A percentile compares a stretch with the other conserved stretches of the same genome.
phyloP scores from a whole-genome alignment of 306 rosid genomes.

The Gleditsia sinensis region DNA sequence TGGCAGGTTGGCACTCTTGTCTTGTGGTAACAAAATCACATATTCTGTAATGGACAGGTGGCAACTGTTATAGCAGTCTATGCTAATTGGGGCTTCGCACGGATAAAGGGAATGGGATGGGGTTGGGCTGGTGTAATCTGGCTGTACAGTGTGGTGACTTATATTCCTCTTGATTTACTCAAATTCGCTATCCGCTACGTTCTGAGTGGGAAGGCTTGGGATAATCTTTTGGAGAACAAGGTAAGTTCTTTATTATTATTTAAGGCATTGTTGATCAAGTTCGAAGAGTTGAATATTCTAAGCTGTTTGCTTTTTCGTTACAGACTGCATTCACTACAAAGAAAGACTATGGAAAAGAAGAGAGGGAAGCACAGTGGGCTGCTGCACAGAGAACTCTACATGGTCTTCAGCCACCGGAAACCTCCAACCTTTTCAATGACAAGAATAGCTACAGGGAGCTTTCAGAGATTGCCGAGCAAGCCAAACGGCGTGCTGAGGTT shows the following conservation, averaged over 20 bases:
- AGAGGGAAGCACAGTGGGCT: slow-evolving; percentile 99
- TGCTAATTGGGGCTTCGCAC: slow-evolving; percentile 82
- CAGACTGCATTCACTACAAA: slow-evolving; percentile 99
- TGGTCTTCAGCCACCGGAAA: slow-evolving; percentile 95
- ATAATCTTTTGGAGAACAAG: slow-evolving; percentile 96
- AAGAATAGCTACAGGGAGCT: slow-evolving; percentile 79
- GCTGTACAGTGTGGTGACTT: slow-evolving; percentile 84
- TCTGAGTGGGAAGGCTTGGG: slow-evolving; percentile 94
- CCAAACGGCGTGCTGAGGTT: slow-evolving; percentile 95
- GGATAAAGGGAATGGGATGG: slow-evolving; percentile 88
- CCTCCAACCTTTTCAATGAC: slow-evolving; percentile 64
- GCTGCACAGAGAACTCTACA: slow-evolving; percentile 95
- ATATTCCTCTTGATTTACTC: slow-evolving; percentile 83
- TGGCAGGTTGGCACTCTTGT: slow-evolving; percentile 15
- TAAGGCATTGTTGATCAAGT: slow-evolving; percentile 6
- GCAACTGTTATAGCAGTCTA: slow-evolving; percentile 92
- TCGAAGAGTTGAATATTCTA: slow-evolving; percentile 21
- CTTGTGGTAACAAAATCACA: neutral
- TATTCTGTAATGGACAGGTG: slow-evolving; percentile 53
- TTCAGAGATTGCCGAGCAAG: slow-evolving; percentile 99
- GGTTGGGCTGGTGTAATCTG: slow-evolving; percentile 99
- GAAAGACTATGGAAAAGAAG: slow-evolving; percentile 98
- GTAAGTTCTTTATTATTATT: slow-evolving; percentile 33
- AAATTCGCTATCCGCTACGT: slow-evolving; percentile 87
- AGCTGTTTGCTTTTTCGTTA: slow-evolving; percentile 25